Conservation (phyloP, 2,329 filamentous ascomycete genomes). For the Niveomyces coronatus region DNA sequence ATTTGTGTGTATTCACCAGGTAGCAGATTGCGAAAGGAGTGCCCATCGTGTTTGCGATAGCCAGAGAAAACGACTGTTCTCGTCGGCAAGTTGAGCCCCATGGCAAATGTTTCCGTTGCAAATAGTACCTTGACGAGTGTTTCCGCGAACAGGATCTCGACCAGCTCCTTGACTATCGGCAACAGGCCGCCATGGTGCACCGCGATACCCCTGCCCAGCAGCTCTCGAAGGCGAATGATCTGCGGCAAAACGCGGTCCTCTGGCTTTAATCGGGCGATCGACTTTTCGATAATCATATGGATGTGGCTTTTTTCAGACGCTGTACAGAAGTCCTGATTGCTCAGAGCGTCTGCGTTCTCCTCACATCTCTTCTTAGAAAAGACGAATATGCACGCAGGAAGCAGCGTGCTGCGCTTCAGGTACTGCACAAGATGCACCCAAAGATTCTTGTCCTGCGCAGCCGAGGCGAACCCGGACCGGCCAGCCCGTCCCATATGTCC, state of each 20-base stretch:
- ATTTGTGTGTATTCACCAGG: conserved; percentile 98
- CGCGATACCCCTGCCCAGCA: conserved; percentile 80
- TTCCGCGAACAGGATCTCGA: conserved; percentile 92
- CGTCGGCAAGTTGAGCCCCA: conserved; percentile 93
- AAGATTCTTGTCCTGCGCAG: conserved; percentile 87
- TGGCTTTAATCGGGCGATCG: conserved; percentile 78
- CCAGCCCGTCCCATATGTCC: conserved; percentile 89
- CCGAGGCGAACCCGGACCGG: conserved; percentile 73
- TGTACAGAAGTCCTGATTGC: conserved; percentile 90
- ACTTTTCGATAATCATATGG: conserved; percentile 96
- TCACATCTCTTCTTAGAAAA: conserved; percentile 98
- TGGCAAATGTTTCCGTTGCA: conserved; percentile 96
- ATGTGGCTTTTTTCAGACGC: conserved; percentile 91
- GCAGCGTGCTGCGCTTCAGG: conserved; percentile 72
- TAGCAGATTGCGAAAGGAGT: conserved; percentile 79
- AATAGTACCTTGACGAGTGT: conserved; percentile 95
- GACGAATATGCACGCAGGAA: conserved; percentile 94
- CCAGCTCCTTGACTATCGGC: conserved; percentile 94
- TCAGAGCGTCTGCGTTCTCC: conserved; percentile 90
- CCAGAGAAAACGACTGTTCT: conserved; percentile 96
- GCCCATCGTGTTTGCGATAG: conserved; percentile 91
- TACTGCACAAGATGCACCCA: conserved; percentile 96
- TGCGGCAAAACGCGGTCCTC: conserved; percentile 89
- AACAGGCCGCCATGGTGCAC: conserved; percentile 92
- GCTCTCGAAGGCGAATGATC: conserved; percentile 75